Conservation (phyloP, 768 basidiomycete species). For the Nidularia sp. region DNA sequence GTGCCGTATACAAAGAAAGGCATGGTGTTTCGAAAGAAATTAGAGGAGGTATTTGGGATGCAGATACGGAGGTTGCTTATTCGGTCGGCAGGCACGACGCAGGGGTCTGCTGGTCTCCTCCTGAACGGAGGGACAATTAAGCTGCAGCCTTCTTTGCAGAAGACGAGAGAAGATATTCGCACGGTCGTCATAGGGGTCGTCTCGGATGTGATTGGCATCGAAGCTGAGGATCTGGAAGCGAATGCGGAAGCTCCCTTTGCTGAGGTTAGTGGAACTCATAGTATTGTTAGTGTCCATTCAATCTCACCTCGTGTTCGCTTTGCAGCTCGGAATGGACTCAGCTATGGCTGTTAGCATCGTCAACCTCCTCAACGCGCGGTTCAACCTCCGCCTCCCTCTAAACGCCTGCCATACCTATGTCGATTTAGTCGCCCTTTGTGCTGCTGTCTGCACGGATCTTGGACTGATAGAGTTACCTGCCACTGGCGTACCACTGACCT, state of each 20-base stretch:
- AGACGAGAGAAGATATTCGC: background rate
- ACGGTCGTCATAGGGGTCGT: conserved; percentile 16
- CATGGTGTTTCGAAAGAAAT: conserved; percentile 25
- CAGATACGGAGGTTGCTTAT: conserved; percentile 4
- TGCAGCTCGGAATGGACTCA: conserved; percentile 30
- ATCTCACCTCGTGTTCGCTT: conserved; percentile 1
- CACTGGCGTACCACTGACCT: background rate
- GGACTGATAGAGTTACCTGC: conserved; percentile 13
- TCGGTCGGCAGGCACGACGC: conserved; percentile 8
- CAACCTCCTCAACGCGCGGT: conserved; percentile 19
- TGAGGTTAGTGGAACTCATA: conserved; percentile 13
- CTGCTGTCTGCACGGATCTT: conserved; percentile 15
- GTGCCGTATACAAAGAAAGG: conserved; percentile 28
- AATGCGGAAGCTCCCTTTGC: conserved; percentile 24
- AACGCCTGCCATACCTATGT: conserved; percentile 29
- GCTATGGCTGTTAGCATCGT: conserved; percentile 25
- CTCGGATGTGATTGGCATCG: conserved; percentile 15
- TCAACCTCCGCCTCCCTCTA: conserved; percentile 20
- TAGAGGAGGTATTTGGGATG: conserved; percentile 23
- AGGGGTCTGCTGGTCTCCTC: background rate
- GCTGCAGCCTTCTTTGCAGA: background rate
- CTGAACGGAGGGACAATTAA: background rate
- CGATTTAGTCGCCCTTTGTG: conserved; percentile 20
- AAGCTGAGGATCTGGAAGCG: conserved; percentile 16
- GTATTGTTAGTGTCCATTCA: background rate